Evolutionary conservation across 2,329 filamentous ascomycete genomes (phyloP).

Genomic region (Beauveria caledonica): DNA sequence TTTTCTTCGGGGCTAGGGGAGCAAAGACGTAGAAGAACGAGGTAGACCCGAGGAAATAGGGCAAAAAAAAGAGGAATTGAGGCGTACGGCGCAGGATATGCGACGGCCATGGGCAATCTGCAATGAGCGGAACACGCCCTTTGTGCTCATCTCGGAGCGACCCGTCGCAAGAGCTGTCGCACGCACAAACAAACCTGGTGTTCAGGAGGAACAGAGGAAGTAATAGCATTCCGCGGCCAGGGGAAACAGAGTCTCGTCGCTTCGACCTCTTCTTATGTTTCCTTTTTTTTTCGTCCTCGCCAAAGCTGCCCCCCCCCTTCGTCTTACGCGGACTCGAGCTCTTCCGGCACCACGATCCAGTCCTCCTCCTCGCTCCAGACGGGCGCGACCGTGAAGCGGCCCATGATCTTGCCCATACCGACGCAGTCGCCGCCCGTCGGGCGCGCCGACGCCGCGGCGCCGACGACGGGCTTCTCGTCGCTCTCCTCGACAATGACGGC

Average conservation of each 20-base stretch:
- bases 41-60: background rate
- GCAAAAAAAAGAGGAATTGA: background rate
- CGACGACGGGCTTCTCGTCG: slow-evolving; percentile 40
- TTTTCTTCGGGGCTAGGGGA: background rate
- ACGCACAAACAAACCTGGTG: background rate
- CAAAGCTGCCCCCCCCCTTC: background rate
- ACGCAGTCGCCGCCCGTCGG: slow-evolving; percentile 37
- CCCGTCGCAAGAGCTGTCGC: background rate
- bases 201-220: background rate
- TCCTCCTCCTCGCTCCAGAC: slow-evolving; percentile 51
- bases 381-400: slow-evolving; percentile 52
- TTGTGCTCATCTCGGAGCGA: too few relatives aligned
- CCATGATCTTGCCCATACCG: slow-evolving; percentile 56
- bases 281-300: too few relatives aligned
- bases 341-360: slow-evolving; percentile 38
- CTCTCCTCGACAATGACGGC: slow-evolving; percentile 52
- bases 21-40: background rate
- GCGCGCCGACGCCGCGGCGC: slow-evolving; percentile 21
- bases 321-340: slow-evolving; percentile 17
- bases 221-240: too few relatives aligned
- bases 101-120: too few relatives aligned
- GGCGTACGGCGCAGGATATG: background rate
- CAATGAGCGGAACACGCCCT: too few relatives aligned
- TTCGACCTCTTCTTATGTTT: background rate
- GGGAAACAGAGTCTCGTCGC: background rate